Conservation (phyloP, 768 basidiomycete genomes). For the Russula dissimulans region DNA sequence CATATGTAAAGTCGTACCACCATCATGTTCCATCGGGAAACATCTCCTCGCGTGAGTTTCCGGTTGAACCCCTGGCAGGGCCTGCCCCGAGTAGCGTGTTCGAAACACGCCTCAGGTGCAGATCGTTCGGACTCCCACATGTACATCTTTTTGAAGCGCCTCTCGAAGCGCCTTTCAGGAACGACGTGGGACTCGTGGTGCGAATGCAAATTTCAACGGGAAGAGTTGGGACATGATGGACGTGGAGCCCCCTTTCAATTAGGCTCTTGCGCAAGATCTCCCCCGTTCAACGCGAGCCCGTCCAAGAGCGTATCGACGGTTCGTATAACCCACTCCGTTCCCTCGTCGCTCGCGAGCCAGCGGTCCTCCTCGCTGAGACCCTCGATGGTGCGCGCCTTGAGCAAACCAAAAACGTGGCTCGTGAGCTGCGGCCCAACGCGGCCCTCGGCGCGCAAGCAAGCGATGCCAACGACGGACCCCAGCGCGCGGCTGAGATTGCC, state of each 20-base stretch:
- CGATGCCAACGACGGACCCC: conserved; percentile 77
- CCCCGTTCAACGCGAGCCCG: conserved; percentile 38
- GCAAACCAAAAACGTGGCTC: conserved; percentile 84
- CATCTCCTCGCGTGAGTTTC: conserved; percentile 9
- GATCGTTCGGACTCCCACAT: conserved; percentile 10
- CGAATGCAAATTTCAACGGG: conserved; percentile 9
- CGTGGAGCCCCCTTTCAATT: conserved; percentile 38
- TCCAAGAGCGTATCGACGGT: conserved; percentile 75
- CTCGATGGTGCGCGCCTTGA: conserved; percentile 64
- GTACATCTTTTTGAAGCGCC: conserved; percentile 3
- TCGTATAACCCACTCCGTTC: conserved; percentile 81
- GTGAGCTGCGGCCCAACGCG: conserved; percentile 80
- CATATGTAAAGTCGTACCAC: conserved; percentile 17
- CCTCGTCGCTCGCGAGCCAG: conserved; percentile 80
- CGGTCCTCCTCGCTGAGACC: conserved; percentile 59
- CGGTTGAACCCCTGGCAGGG: conserved; percentile 9
- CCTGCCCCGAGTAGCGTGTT: conserved; percentile 16
- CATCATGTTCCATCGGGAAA: conserved; percentile 17
- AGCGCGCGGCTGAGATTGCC: conserved; percentile 79
- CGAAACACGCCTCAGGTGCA: conserved; percentile 7
- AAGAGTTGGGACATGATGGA: not conserved
- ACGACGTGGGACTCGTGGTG: conserved; percentile 1
- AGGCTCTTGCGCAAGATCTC: conserved; percentile 35
- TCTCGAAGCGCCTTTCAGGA: conserved; percentile 8
- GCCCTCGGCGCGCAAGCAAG: conserved; percentile 76